Conservation (phyloP, 225 moss, liverwort and hornwort genomes). For the Anthoceros angustus region DNA sequence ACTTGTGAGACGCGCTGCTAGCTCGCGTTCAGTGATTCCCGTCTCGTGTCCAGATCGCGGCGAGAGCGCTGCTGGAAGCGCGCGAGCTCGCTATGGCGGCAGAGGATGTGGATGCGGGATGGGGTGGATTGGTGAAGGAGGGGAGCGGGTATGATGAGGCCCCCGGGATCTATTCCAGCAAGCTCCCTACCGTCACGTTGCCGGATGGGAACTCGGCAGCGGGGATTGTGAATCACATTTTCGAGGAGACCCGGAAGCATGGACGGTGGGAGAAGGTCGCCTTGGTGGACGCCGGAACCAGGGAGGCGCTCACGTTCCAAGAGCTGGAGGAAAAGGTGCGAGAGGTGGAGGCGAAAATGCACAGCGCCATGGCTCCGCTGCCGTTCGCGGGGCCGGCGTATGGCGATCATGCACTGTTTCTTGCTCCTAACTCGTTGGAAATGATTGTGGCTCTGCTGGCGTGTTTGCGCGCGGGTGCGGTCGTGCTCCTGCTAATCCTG, state of each 20-base stretch:
- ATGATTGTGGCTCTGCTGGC: slow-evolving; percentile 14
- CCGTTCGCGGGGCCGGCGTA: slow-evolving; percentile 19
- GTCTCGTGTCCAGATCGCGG: too few relatives aligned
- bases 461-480: too few relatives aligned
- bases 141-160: background rate
- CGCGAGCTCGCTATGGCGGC: too few relatives aligned
- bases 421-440: slow-evolving; percentile 19
- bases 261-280: slow-evolving; percentile 12
- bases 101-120: too few relatives aligned
- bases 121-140: too few relatives aligned
- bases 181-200: background rate
- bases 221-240: background rate
- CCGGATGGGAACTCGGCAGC: background rate
- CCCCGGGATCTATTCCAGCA: background rate
- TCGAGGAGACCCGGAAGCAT: background rate
- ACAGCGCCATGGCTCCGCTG: slow-evolving; percentile 15
- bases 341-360: too few relatives aligned
- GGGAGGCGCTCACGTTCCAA: slow-evolving; percentile 12
- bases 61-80: too few relatives aligned
- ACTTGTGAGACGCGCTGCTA: too few relatives aligned
- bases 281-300: slow-evolving; percentile 14
- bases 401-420: slow-evolving; percentile 21
- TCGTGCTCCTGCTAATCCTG: too few relatives aligned
- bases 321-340: slow-evolving; percentile 16
- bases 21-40: too few relatives aligned